Evolutionary conservation across 75 land plant genomes (phyloP).

Genomic region (Pinus albicaulis): DNA sequence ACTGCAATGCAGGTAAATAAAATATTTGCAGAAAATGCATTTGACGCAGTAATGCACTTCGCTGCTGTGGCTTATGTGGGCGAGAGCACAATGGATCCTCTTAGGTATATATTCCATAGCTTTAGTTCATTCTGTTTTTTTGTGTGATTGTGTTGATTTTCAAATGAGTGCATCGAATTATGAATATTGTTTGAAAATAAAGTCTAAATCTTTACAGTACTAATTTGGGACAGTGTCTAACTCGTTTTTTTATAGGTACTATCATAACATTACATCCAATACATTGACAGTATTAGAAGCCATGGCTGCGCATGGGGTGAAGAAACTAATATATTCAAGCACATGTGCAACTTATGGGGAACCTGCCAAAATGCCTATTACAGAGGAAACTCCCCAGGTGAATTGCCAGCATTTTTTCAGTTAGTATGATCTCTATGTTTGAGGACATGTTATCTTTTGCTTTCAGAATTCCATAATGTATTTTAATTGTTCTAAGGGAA

Average conservation of each 20-base stretch:
- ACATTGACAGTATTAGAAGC: constrained; percentile 75
- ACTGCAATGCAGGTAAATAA: constrained; percentile 48
- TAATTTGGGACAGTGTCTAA: background rate
- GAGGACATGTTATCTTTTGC: background rate
- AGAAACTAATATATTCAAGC: constrained; percentile 80
- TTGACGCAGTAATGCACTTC: constrained; percentile 96
- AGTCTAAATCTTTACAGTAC: background rate
- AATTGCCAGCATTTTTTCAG: background rate
- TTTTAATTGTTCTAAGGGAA: background rate
- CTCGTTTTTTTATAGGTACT: constrained; percentile 49
- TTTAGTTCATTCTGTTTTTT: background rate
- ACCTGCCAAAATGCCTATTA: constrained; percentile 86
- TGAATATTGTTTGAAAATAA: background rate
- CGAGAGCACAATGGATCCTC: constrained; percentile 86
- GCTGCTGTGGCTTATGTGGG: constrained; percentile 96
- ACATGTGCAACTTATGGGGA: constrained; percentile 95
- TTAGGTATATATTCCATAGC: constrained; percentile 43
- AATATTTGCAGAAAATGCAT: constrained; percentile 75
- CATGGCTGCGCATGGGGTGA: constrained; percentile 68
- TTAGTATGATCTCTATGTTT: background rate
- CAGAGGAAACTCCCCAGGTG: constrained; percentile 90
- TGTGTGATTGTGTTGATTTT: background rate
- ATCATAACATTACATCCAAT: constrained; percentile 87
- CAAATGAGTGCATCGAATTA: background rate
- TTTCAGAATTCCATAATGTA: background rate